These are phyloP conservation scores for Allantophomopsis cytisporea DNA, from an alignment of 2,329 filamentous ascomycete species.

Conservation along the genomic window DNA sequence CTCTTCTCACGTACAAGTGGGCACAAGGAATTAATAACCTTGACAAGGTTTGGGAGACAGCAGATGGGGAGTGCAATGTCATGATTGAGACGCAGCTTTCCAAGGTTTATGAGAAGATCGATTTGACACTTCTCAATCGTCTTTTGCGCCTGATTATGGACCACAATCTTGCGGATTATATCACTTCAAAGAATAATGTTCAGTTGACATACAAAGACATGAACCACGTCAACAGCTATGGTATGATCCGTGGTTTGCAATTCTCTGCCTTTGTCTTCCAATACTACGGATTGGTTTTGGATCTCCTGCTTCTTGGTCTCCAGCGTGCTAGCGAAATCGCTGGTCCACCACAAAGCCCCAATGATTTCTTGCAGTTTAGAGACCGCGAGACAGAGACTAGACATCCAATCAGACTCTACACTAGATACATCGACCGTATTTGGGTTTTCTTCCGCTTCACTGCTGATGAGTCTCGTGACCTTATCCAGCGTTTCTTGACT, in stretches of 20 bases:
- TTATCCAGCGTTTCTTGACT: constrained; percentile 95
- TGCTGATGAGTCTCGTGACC: constrained; percentile 84
- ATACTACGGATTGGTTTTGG: constrained; percentile 92
- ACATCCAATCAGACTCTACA: constrained; percentile 96
- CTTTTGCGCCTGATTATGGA: constrained; percentile 95
- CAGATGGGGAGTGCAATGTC: constrained; percentile 92
- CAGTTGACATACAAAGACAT: constrained; percentile 99
- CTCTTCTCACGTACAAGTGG: constrained; percentile 94
- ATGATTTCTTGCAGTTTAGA: constrained; percentile 95
- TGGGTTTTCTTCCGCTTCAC: constrained; percentile 96
- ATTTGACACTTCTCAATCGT: constrained; percentile 88
- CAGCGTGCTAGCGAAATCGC: constrained; percentile 98
- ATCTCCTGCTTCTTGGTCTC: constrained; percentile 79
- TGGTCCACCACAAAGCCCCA: constrained; percentile 82
- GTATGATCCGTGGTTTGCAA: constrained; percentile 93
- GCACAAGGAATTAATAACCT: constrained; percentile 98
- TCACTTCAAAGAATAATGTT: constrained; percentile 98
- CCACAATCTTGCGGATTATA: constrained; percentile 97
- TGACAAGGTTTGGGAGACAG: constrained; percentile 85
- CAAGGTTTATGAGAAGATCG: constrained; percentile 99
- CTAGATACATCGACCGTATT: constrained; percentile 93
- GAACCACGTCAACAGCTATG: constrained; percentile 98
- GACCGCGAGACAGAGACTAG: constrained; percentile 84
- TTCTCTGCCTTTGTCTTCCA: constrained; percentile 99
- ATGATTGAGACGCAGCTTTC: constrained; percentile 97